phyloP scores from a whole-genome alignment of 1,139 yeast genomes.

The Saccharomyces uvarum region DNA sequence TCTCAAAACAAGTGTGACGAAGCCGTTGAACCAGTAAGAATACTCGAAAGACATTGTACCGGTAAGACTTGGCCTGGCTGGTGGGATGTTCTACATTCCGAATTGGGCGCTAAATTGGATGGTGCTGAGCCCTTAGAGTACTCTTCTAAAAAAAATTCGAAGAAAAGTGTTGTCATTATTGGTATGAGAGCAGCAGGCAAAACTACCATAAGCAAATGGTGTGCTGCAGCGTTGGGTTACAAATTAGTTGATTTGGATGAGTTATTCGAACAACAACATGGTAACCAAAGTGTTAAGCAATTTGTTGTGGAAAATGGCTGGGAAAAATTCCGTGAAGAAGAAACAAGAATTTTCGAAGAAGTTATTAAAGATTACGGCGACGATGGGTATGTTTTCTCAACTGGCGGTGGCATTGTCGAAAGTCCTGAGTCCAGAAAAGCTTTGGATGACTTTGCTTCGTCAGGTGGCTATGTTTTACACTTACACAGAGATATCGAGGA shows the following conservation, averaged over 20 bases:
- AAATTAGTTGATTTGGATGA: constrained; percentile 72
- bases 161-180: constrained; percentile 62
- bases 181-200: constrained; percentile 99
- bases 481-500: constrained; percentile 81
- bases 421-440: constrained; percentile 55
- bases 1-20: constrained; percentile 32
- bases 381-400: constrained; percentile 65
- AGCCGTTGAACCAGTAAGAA: constrained; percentile 50
- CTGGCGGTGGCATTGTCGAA: constrained; percentile 97
- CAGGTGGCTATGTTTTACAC: constrained; percentile 69
- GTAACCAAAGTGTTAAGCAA: constrained; percentile 52
- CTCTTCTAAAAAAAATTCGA: constrained; percentile 14
- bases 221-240: constrained; percentile 65
- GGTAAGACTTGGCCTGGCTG: constrained; percentile 99
- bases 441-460: constrained; percentile 46
- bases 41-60: constrained; percentile 84
- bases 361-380: constrained; percentile 41
- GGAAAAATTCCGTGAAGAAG: constrained; percentile 74
- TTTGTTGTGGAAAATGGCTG: constrained; percentile 69
- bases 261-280: constrained; percentile 49
- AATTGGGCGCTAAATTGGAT: constrained; percentile 55
- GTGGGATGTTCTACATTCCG: constrained; percentile 88
- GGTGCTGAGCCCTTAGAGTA: constrained; percentile 50
- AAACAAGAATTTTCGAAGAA: constrained; percentile 51
- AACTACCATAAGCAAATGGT: constrained; percentile 76